A percentile compares a stretch with the other conserved stretches of the same genome.
Evolutionary conservation across 2,329 filamentous ascomycete species (phyloP).

Genomic region (Myriosclerotinia curreyana): DNA sequence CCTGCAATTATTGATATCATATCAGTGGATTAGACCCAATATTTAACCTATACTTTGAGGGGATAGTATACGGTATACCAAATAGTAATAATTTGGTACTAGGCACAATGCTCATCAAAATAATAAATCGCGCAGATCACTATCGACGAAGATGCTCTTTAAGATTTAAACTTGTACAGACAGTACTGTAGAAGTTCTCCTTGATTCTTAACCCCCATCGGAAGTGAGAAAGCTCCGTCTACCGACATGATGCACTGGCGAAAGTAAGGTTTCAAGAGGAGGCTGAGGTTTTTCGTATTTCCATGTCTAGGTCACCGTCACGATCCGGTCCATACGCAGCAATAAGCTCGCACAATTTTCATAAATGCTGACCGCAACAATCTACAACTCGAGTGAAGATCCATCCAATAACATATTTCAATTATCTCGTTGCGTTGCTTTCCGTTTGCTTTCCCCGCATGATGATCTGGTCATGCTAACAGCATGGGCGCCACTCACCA

Average conservation of each 20-base stretch:
- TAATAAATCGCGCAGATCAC: neutral
- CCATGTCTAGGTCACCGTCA: neutral
- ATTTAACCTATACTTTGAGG: too few species aligned
- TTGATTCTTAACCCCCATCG: neutral
- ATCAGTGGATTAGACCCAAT: too few species aligned
- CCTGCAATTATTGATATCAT: too few species aligned
- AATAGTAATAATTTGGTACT: too few species aligned
- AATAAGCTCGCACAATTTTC: neutral
- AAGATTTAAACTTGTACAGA: too few species aligned
- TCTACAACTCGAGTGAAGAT: neutral
- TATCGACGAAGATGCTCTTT: neutral
- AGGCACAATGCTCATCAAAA: too few species aligned
- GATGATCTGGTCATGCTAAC: neutral
- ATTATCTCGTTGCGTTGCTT: neutral
- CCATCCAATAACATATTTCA: too few species aligned
- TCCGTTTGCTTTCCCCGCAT: neutral
- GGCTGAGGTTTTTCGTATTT: neutral
- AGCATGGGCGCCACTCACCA: neutral
- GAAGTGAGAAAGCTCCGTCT: constrained; percentile 8
- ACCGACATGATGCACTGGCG: neutral
- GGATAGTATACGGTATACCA: too few species aligned
- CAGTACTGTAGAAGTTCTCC: neutral
- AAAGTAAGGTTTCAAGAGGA: neutral
- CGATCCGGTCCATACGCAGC: neutral
- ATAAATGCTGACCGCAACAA: neutral